A percentile compares a stretch with the other conserved stretches of the same genome.
Evolutionary conservation across 2,329 filamentous ascomycete species (phyloP).

Genomic region (Colletotrichum spinosum): DNA sequence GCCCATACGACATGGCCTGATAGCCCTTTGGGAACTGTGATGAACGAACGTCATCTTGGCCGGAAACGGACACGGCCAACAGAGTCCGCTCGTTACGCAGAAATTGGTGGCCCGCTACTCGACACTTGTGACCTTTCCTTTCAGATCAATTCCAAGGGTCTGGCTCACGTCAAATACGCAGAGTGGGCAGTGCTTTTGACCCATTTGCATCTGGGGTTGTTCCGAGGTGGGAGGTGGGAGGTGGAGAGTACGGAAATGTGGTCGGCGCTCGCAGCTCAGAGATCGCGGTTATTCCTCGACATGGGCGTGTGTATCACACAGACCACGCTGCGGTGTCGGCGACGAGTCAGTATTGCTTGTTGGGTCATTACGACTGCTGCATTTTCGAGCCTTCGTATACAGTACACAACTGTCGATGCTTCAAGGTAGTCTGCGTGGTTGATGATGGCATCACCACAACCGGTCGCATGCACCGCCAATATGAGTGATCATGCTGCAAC

Average conservation of each 20-base stretch:
- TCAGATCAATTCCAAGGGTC: neutral
- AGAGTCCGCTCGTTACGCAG: neutral
- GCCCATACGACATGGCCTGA: constrained; percentile 6
- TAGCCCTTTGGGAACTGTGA: neutral
- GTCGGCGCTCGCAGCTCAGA: too few species aligned
- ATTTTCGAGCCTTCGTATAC: too few species aligned
- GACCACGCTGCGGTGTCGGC: too few species aligned
- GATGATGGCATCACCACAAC: too few species aligned
- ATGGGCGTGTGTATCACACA: too few species aligned
- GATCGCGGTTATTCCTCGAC: too few species aligned
- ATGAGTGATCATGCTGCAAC: too few species aligned
- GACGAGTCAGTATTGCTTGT: too few species aligned
- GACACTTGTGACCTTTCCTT: constrained; percentile 9
- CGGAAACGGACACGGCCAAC: constrained; percentile 22
- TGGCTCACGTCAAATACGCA: constrained; percentile 5
- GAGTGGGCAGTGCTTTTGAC: neutral
- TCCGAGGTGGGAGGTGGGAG: neutral
- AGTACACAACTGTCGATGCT: too few species aligned
- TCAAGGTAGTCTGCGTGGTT: too few species aligned
- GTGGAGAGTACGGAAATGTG: neutral
- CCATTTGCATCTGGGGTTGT: neutral
- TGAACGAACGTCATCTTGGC: constrained; percentile 11
- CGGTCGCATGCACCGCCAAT: too few species aligned
- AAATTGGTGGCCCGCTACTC: neutral
- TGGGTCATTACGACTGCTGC: too few species aligned